Base-by-base conservation (phyloP, 1,139 yeast genomes). In the Hansenula sp. region DNA sequence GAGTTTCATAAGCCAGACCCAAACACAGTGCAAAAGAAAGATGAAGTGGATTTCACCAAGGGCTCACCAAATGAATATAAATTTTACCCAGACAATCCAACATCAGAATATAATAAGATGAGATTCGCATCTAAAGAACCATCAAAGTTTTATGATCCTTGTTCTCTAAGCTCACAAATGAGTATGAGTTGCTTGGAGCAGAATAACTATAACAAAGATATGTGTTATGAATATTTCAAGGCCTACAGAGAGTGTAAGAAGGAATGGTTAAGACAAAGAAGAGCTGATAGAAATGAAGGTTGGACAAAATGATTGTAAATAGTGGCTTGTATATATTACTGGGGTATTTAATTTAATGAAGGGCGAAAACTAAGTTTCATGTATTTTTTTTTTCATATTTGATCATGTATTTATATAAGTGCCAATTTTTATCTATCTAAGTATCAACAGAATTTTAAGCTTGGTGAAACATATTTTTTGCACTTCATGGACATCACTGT, bases 201-300 rank as follows among this genome's bases (percentile, higher is more conserved):
- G 46, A 77, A 88, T 55, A 77, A 84, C 55, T 90, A 82, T 54
- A 92, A 87, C 48, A 77, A 82, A 48, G 74, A 77, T 22, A 77
- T 77, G 44, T 92, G 98, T 60, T 77, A 74, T 48, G 95, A 86
- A 47, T 90, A 87, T 57, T 92, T 90, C 59, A 89, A 83, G 52
- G 96, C 97, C 0, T 92, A 90, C 58, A 73, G 89, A 47, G 97
- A 92, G 57, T 92, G 98, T 63, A 82, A 84, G 56, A 80, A 80
- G 57, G 95, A 84, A 54, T 90, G 96, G 82, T 58, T 67, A 37
- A 53, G 56, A 22, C 59, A 65, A 36, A 61, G 75, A 48, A 62
- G 65, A 42, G 47, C 48, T 21, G 69, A 68, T 44, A 56, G 63
- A 18, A 45, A 57, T 37, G 47, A 43, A 20, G 65, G 66, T 1